A percentile compares a stretch with the other conserved stretches of the same genome.
Conservation (phyloP, 2,329 filamentous ascomycete species). For the Ceratocystis ficicola region DNA sequence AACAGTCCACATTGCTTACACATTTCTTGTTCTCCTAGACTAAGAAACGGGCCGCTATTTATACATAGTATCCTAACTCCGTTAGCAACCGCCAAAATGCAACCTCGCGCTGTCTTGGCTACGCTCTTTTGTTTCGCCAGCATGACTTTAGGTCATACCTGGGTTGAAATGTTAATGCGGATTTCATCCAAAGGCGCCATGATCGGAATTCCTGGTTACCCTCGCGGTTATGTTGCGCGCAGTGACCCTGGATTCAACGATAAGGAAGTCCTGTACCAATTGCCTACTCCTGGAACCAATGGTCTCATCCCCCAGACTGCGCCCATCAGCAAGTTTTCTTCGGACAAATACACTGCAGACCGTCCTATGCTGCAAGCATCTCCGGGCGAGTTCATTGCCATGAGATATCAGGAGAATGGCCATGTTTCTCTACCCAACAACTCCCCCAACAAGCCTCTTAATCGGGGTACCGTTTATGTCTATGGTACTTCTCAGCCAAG, state of each 20-base stretch:
- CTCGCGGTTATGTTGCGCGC: slow-evolving; percentile 57
- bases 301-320: slow-evolving; percentile 39
- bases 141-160: slow-evolving; percentile 50
- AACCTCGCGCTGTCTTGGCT: not conserved
- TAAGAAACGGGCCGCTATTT: not conserved
- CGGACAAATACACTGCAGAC: slow-evolving; percentile 42
- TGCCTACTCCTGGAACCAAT: slow-evolving; percentile 44
- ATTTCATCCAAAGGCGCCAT: slow-evolving; percentile 65
- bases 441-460: slow-evolving; percentile 47
- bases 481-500: slow-evolving; percentile 56
- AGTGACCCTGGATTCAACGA: slow-evolving; percentile 45
- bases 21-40: not conserved
- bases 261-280: slow-evolving; percentile 46
- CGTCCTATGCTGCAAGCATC: slow-evolving; percentile 51
- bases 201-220: slow-evolving; percentile 56
- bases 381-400: slow-evolving; percentile 51
- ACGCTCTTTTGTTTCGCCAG: slow-evolving; percentile 4
- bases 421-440: slow-evolving; percentile 53
- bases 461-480: slow-evolving; percentile 60
- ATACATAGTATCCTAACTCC: not conserved
- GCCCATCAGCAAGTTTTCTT: slow-evolving; percentile 52
- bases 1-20: not conserved
- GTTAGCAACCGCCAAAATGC: not conserved
- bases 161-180: slow-evolving; percentile 65
- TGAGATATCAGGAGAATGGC: slow-evolving; percentile 63